Evolutionary conservation across 495 filamentous ascomycete species (phyloP).

Genomic region (Choiromyces venosus): DNA sequence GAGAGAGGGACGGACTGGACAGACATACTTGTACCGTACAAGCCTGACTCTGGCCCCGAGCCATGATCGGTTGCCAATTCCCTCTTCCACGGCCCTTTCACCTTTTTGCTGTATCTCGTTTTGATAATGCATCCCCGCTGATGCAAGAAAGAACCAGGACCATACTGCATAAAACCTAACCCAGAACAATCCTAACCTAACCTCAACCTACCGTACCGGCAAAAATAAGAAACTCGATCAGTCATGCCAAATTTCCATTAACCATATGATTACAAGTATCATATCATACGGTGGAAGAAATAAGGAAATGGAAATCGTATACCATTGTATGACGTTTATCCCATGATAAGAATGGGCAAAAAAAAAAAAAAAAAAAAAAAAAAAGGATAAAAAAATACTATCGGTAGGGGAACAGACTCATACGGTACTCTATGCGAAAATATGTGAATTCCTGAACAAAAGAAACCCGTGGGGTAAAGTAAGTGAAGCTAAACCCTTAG

Average conservation of each 20-base stretch:
- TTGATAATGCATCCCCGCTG: neutral
- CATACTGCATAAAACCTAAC: neutral
- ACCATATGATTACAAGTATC: no score
- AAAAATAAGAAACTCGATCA: neutral
- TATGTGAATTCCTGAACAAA: neutral
- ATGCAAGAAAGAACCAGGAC: neutral
- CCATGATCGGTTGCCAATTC: neutral
- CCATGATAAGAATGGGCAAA: neutral
- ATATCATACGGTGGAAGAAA: no score
- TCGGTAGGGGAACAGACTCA: neutral
- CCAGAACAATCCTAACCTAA: neutral
- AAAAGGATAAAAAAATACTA: no score
- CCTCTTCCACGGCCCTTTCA: neutral
- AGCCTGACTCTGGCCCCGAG: neutral
- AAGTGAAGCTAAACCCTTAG: neutral
- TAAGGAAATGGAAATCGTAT: no score
- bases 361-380: no score
- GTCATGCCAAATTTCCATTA: neutral
- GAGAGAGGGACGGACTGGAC: no score
- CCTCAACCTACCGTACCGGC: neutral
- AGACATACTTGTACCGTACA: neutral
- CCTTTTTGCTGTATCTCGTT: neutral
- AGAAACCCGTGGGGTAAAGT: conserved; percentile 1
- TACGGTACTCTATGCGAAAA: neutral
- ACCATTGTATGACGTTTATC: neutral